phyloP scores from a whole-genome alignment of 2,329 filamentous ascomycete species.

The Sordariomycetes sp. region DNA sequence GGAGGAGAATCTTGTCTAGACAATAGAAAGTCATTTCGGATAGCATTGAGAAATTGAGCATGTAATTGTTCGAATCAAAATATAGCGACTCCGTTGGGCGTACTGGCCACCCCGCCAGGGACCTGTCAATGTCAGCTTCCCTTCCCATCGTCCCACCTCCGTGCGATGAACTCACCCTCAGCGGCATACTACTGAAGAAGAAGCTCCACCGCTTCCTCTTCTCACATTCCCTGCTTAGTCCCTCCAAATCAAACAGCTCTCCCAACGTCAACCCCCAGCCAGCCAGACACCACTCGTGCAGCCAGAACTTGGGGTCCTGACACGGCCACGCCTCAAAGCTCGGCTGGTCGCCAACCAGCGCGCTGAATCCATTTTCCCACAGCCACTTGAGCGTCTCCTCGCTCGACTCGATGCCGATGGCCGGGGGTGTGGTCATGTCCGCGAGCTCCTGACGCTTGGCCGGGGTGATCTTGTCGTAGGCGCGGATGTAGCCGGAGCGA shows the following conservation, averaged over 20 bases:
- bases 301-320: constrained; percentile 16
- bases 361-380: constrained; percentile 45
- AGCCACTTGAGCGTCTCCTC: constrained; percentile 43
- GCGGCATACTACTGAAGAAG: constrained; percentile 27
- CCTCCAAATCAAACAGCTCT: constrained; percentile 36
- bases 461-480: constrained; percentile 25
- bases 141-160: neutral
- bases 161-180: constrained; percentile 14
- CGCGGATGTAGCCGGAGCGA: constrained; percentile 40
- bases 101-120: constrained; percentile 25
- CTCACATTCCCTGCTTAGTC: constrained; percentile 21
- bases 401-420: constrained; percentile 35
- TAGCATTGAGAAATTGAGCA: neutral
- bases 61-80: constrained; percentile 14
- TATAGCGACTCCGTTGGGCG: constrained; percentile 27
- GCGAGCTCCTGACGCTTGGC: constrained; percentile 26
- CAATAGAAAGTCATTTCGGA: neutral
- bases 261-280: constrained; percentile 44
- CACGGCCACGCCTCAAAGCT: constrained; percentile 40
- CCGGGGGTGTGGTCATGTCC: constrained; percentile 15
- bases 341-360: constrained; percentile 46
- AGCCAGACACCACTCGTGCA: constrained; percentile 35
- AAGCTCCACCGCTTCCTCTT: constrained; percentile 25
- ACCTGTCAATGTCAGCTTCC: constrained; percentile 12
- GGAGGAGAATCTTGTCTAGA: constrained; percentile 19